phyloP scores from a whole-genome alignment of 345 rosid species.

The Melaleuca alternifolia region DNA sequence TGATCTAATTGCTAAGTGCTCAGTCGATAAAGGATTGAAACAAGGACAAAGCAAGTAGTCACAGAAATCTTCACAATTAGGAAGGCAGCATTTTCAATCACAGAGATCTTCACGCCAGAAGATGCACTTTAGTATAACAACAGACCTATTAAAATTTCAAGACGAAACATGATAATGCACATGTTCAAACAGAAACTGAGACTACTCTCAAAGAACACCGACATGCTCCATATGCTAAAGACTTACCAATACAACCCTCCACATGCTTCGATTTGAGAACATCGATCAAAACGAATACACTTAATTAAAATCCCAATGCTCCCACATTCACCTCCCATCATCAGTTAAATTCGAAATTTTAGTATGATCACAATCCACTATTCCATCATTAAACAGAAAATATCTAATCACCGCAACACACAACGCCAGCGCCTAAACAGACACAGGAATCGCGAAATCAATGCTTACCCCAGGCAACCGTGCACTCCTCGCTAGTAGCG shows the following conservation, averaged over 20 bases:
- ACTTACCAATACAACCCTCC: background rate
- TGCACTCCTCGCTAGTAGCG: conserved; percentile 91
- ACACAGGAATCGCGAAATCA: background rate
- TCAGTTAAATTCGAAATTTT: background rate
- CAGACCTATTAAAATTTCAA: background rate
- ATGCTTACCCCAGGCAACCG: conserved; percentile 88
- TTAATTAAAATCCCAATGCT: background rate
- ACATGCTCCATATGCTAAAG: background rate
- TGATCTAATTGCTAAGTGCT: background rate
- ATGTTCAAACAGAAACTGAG: accelerated
- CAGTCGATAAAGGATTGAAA: background rate
- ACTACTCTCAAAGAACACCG: background rate
- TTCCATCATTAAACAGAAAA: background rate
- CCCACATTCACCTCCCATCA: background rate
- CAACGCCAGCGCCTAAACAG: accelerated
- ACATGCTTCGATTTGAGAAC: background rate
- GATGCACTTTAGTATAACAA: background rate
- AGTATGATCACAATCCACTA: background rate
- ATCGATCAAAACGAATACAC: background rate
- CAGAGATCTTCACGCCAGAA: background rate
- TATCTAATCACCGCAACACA: background rate
- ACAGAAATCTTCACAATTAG: background rate
- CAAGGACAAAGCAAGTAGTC: background rate
- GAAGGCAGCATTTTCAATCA: background rate
- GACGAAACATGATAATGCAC: background rate